A percentile compares a stretch with the other conserved stretches of the same genome.
phyloP scores from a whole-genome alignment of 2,329 filamentous ascomycete species.

The Ascochyta rabiei region DNA sequence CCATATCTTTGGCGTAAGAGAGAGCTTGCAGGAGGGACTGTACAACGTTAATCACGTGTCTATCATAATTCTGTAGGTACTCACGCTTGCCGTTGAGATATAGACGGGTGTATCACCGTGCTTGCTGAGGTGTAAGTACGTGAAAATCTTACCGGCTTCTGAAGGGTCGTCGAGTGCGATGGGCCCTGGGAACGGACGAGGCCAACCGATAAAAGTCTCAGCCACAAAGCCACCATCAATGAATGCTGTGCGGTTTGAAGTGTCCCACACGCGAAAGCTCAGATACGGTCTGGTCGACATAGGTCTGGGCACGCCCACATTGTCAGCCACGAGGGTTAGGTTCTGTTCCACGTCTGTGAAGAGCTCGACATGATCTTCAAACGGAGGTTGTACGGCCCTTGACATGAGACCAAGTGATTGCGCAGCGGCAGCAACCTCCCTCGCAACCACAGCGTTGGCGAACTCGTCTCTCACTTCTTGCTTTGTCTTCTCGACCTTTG shows the following conservation, averaged over 20 bases:
- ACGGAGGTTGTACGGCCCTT: background rate
- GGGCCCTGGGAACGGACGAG: conserved; percentile 1
- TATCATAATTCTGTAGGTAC: background rate
- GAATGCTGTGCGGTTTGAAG: background rate
- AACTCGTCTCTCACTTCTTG: background rate
- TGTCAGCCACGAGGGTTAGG: no score
- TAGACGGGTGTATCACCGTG: conserved; percentile 9
- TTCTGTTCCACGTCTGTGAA: background rate
- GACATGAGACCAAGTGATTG: background rate
- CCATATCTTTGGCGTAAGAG: conserved; percentile 7
- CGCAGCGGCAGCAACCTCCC: background rate
- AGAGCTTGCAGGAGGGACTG: conserved; percentile 11
- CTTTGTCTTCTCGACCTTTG: background rate
- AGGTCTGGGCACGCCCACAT: background rate
- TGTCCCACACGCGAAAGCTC: conserved; percentile 17
- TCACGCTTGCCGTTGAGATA: conserved; percentile 10
- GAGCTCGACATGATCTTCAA: background rate
- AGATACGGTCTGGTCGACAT: background rate
- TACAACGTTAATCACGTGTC: background rate
- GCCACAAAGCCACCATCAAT: conserved; percentile 12
- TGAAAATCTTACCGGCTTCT: background rate
- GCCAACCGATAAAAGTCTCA: conserved; percentile 3
- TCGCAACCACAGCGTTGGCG: no score
- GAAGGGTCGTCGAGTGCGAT: conserved; percentile 5
- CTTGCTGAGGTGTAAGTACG: conserved; percentile 6